Percentiles rank a stretch among this genome's conserved stretches.
phyloP scores from a whole-genome alignment of 805 yeast species.

The Pichia thaimueangensis region DNA sequence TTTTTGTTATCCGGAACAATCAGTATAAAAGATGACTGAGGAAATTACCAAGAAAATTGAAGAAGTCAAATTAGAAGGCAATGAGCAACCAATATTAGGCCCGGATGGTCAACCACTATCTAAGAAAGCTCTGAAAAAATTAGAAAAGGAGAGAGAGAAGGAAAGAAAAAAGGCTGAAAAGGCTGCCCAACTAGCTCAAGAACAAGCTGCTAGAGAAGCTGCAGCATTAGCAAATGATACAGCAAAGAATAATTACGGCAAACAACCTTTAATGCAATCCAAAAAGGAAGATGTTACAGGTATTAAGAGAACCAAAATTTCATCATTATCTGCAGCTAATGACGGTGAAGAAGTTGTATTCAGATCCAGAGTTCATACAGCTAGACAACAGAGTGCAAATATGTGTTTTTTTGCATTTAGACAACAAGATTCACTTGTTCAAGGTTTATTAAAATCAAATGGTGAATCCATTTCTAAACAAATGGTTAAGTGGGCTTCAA shows the following conservation, averaged over 20 bases:
- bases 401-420: slow-evolving; percentile 86
- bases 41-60: slow-evolving; percentile 26
- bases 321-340: slow-evolving; percentile 47
- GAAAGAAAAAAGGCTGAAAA: slow-evolving; percentile 88
- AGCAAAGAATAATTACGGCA: slow-evolving; percentile 86
- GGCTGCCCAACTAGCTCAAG: slow-evolving; percentile 81
- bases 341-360: slow-evolving; percentile 76
- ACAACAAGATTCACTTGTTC: slow-evolving; percentile 79
- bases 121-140: slow-evolving; percentile 91
- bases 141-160: slow-evolving; percentile 89
- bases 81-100: slow-evolving; percentile 26
- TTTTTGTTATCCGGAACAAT: too few relatives aligned
- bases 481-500: slow-evolving; percentile 93
- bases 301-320: slow-evolving; percentile 52
- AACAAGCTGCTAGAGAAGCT: slow-evolving; percentile 70
- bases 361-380: slow-evolving; percentile 90
- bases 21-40: slow-evolving; percentile 22
- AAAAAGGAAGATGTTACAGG: slow-evolving; percentile 47
- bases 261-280: slow-evolving; percentile 80
- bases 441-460: slow-evolving; percentile 76
- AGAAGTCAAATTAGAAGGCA: slow-evolving; percentile 18
- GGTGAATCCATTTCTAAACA: slow-evolving; percentile 74
- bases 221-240: slow-evolving; percentile 74
- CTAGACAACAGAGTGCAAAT: slow-evolving; percentile 94
- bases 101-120: slow-evolving; percentile 79